These are phyloP conservation scores for Dictyostelium intermedium DNA, from an alignment of 78 protist genomes.

Conservation along the genomic window DNA sequence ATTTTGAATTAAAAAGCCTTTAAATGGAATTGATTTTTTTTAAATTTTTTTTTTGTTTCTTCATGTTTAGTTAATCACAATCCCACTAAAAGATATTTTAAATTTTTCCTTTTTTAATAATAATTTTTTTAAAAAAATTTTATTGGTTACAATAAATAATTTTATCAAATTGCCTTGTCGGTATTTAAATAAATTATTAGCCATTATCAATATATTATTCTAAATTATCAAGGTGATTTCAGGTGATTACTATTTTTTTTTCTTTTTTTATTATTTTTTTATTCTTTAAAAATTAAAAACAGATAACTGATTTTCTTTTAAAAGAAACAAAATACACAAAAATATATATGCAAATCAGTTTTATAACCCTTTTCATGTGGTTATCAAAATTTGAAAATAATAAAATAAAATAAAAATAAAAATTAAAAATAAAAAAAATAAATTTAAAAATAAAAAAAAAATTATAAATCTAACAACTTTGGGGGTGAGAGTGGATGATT, in stretches of 20 bases:
- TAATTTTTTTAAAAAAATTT: background rate
- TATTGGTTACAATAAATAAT: background rate
- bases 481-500: no score
- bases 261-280: background rate
- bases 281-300: background rate
- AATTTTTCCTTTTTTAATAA: background rate
- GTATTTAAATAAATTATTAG: background rate
- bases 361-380: background rate
- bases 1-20: background rate
- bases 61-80: background rate
- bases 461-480: no score
- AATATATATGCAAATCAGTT: background rate
- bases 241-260: background rate
- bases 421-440: background rate
- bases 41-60: background rate
- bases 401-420: no score
- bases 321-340: background rate
- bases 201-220: background rate
- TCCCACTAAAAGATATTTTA: background rate
- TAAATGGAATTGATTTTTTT: background rate
- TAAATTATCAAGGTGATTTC: background rate
- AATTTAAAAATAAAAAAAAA: no score
- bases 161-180: background rate
- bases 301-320: background rate
- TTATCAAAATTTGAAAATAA: background rate